Percentiles rank a stretch among this genome's conserved stretches.
Evolutionary conservation across 2,329 filamentous ascomycete species (phyloP).

Genomic region (Hymenoscyphus fraxineus): DNA sequence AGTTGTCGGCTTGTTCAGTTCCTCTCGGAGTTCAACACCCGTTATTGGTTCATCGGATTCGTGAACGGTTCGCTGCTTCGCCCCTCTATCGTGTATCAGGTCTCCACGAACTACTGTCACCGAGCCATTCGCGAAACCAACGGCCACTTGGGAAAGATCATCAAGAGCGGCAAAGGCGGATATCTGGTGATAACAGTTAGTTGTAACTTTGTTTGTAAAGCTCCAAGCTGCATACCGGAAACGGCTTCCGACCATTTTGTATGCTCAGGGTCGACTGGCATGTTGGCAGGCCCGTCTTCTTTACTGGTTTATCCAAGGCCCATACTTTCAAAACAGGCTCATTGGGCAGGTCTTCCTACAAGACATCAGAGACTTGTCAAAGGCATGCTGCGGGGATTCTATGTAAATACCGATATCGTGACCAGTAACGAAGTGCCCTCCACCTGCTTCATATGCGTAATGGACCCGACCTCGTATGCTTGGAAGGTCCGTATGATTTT

Average conservation of each 20-base stretch:
- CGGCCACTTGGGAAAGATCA: slow-evolving; percentile 86
- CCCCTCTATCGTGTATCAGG: slow-evolving; percentile 89
- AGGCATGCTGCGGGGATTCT: background rate
- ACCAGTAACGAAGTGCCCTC: slow-evolving; percentile 82
- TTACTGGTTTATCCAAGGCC: slow-evolving; percentile 89
- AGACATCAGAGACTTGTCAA: slow-evolving; percentile 29
- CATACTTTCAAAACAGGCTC: slow-evolving; percentile 95
- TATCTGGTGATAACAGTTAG: slow-evolving; percentile 47
- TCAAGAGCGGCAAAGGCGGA: slow-evolving; percentile 85
- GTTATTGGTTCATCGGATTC: slow-evolving; percentile 97
- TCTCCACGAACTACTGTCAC: slow-evolving; percentile 93
- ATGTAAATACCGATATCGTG: slow-evolving; percentile 61
- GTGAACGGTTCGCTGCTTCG: slow-evolving; percentile 89
- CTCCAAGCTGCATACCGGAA: slow-evolving; percentile 60
- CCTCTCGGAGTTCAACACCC: slow-evolving; percentile 71
- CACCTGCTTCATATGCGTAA: slow-evolving; percentile 90
- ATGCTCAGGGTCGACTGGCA: slow-evolving; percentile 84
- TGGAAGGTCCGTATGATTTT: slow-evolving; percentile 83
- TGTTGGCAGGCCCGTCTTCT: slow-evolving; percentile 84
- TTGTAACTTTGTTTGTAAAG: background rate
- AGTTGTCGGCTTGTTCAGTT: slow-evolving; percentile 57
- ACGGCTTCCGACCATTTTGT: slow-evolving; percentile 86
- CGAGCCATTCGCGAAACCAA: slow-evolving; percentile 92
- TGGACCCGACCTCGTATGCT: slow-evolving; percentile 73
- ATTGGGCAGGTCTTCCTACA: slow-evolving; percentile 76